Percentiles rank a stretch among this genome's conserved stretches.
Evolutionary conservation across 148 eudicot genomes (phyloP).

Genomic region (Chenopodium album): DNA sequence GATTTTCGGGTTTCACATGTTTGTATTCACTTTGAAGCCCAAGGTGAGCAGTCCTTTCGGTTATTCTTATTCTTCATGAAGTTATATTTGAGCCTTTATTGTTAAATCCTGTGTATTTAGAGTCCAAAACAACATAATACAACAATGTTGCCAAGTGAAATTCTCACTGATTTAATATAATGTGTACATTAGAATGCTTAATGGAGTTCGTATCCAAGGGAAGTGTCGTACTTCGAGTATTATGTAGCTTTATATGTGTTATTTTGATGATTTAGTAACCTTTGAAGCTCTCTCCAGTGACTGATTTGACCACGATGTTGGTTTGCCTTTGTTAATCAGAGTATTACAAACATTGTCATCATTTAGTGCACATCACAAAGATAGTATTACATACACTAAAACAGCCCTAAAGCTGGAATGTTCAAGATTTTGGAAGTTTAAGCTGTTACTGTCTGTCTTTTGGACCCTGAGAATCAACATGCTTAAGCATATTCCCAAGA

Average conservation of each 20-base stretch:
- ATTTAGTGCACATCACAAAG: not conserved
- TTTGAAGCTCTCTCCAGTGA: not conserved
- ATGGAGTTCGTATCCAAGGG: not conserved
- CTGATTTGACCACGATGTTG: not conserved
- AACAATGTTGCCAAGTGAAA: constrained; percentile 4
- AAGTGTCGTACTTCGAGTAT: not conserved
- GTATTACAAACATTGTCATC: not conserved
- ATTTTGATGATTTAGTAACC: not conserved
- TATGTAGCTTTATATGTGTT: not conserved
- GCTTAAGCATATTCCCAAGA: not conserved
- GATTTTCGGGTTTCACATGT: constrained; percentile 78
- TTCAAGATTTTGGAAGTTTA: not conserved
- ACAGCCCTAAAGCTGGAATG: not conserved
- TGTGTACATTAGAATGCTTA: not conserved
- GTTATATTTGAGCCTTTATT: not conserved
- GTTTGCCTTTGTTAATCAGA: not conserved
- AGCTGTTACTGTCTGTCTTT: not conserved
- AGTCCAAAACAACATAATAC: not conserved
- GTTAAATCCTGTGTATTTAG: not conserved
- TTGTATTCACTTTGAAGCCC: constrained; percentile 66
- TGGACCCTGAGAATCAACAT: not conserved
- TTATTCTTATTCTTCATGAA: not conserved
- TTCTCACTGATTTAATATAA: not conserved
- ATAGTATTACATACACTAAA: not conserved
- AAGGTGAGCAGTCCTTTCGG: constrained; percentile 45